Percentiles rank a stretch among this genome's conserved stretches.
phyloP scores from a whole-genome alignment of 2,329 filamentous ascomycete species.

The Chalara sp. region DNA sequence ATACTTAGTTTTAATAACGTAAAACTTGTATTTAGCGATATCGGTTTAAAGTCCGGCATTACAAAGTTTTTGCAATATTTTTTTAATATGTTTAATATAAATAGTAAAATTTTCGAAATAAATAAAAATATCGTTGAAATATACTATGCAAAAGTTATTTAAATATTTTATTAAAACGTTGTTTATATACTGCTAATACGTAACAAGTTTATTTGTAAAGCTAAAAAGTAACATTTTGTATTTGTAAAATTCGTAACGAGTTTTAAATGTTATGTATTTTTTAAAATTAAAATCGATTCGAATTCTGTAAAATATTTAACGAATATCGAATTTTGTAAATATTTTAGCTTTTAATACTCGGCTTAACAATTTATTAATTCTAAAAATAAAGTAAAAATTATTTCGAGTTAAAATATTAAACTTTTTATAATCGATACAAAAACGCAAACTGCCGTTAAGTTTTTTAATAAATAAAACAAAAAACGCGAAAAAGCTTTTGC shows the following conservation, averaged over 20 bases:
- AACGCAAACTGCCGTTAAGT: background rate
- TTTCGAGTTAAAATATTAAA: background rate
- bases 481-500: background rate
- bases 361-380: background rate
- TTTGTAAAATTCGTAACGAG: background rate
- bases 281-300: background rate
- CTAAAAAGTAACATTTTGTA: background rate
- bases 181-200: background rate
- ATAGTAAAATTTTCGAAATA: background rate
- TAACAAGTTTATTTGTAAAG: background rate
- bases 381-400: background rate
- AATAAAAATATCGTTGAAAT: slow-evolving; percentile 7
- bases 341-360: background rate
- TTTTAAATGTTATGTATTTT: background rate
- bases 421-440: background rate
- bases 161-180: background rate
- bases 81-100: slow-evolving; percentile 2
- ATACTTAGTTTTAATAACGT: slow-evolving; percentile 2
- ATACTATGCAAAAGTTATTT: slow-evolving; percentile 1
- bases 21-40: slow-evolving; percentile 5
- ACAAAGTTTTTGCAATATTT: background rate
- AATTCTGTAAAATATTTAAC: background rate
- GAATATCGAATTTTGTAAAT: background rate
- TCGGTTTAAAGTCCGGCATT: slow-evolving; percentile 1
- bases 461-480: background rate